Evolutionary conservation across 441 rosid species (phyloP), one percentile per base, ranked within the genome.

Genomic region (Eruca vesicaria): DNA sequence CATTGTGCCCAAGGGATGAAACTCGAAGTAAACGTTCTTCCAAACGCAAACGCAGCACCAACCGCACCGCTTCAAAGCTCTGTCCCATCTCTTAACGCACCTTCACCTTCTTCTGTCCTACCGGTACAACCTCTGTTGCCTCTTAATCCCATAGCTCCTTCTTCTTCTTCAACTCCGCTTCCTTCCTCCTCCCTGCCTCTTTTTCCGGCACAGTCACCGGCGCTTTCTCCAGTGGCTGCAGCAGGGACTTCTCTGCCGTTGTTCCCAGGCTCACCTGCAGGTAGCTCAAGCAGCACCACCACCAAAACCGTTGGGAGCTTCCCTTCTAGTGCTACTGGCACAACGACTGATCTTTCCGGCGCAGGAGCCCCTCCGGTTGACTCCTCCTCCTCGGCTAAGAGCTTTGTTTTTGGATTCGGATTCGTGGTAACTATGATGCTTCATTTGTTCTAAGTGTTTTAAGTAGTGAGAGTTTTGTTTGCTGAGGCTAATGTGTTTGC

Each of bases 1-100:
- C 96, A 92, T 29, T 92, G 98, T 72, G 18, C 18, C 57, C 76
- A 41, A 58, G 98, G 98, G 26, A 92, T 90, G 98, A 88, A 90
- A 81, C 68, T 92, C 1, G 88, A 89, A 62, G 78, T 89, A 31
- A 81, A 86, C 80, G 79, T 85, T 14, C 68, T 83, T 20, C 84
- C 83, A 3, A 41, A 81, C 18, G 62, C 90, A 68, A 65, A 53
- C 48, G 69, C 86, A 14, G 71, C 75, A 16, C 56, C 83, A 71
- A 29, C 71, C 48, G 72, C 71, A 59, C 72, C 76, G 12, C 73
- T 71, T 48, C 72, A 67, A 78, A 78, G 72, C 70, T 10, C 81
- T 4, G 69, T 55, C 9, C 81, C 77, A 28, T 41, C 81, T 60
- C 65, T 68, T 21, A 72, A 66, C 66, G 81, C 81, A 4, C 69